Percentiles rank a stretch among this genome's conserved stretches.
Evolutionary conservation across 139 green algal genomes (phyloP).

Genomic region (Tetradesmus lagerheimii): DNA sequence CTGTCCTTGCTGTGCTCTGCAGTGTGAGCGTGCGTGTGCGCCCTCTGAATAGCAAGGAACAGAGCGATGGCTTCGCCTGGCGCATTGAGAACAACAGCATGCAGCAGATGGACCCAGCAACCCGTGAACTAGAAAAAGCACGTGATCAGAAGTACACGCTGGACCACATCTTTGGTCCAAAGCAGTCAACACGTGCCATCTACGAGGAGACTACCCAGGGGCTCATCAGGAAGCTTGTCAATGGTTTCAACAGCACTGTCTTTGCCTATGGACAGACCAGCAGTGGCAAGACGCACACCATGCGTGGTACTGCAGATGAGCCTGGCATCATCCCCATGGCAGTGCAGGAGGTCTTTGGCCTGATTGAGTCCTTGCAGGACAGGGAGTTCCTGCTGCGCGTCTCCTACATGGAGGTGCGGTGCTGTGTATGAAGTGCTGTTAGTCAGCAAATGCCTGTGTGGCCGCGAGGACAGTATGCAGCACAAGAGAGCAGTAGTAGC

Average conservation of each 20-base stretch:
- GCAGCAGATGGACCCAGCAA: slow-evolving; percentile 57
- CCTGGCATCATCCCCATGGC: slow-evolving; percentile 90
- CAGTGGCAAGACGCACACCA: slow-evolving; percentile 97
- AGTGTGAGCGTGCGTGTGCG: slow-evolving; percentile 88
- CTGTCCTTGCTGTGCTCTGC: slow-evolving; percentile 1
- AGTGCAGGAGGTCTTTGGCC: slow-evolving; percentile 85
- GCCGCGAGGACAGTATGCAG: neutral
- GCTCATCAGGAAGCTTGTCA: slow-evolving; percentile 85
- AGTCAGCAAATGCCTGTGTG: too few relatives aligned
- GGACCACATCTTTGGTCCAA: slow-evolving; percentile 85
- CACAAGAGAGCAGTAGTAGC: neutral
- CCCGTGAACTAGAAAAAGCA: slow-evolving; percentile 41
- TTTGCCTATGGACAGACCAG: slow-evolving; percentile 98
- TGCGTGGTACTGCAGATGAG: slow-evolving; percentile 79
- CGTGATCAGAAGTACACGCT: slow-evolving; percentile 77
- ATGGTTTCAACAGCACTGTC: slow-evolving; percentile 92
- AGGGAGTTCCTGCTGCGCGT: slow-evolving; percentile 95
- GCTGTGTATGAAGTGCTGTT: neutral
- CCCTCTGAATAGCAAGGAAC: slow-evolving; percentile 82
- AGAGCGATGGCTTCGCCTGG: slow-evolving; percentile 74
- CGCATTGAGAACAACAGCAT: slow-evolving; percentile 73
- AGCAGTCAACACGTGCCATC: slow-evolving; percentile 70
- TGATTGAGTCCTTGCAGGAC: slow-evolving; percentile 71
- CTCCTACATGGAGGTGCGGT: slow-evolving; percentile 96
- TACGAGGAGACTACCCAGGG: slow-evolving; percentile 74